Evolutionary conservation across 345 rosid species (phyloP).

Genomic region (Salix brachista): DNA sequence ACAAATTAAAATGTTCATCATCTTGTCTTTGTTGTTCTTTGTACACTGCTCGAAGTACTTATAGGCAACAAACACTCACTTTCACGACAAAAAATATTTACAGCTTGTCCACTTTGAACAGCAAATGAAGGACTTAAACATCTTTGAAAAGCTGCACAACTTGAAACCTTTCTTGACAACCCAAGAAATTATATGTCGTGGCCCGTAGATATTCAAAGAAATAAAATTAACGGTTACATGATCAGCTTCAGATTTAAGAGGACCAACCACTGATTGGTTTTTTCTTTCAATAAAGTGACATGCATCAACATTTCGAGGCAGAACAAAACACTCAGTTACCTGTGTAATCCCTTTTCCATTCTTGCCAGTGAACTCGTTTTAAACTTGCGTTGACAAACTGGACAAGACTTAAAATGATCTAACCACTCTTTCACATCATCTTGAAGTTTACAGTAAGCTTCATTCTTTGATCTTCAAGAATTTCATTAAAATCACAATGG

Average conservation of each 20-base stretch:
- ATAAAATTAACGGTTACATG: not conserved
- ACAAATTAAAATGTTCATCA: not conserved
- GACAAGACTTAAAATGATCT: not conserved
- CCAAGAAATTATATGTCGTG: not conserved
- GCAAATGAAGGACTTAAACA: not conserved
- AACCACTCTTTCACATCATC: not conserved
- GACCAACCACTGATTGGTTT: not conserved
- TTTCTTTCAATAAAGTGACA: not conserved
- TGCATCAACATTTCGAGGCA: not conserved
- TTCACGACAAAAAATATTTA: not conserved
- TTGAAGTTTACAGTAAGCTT: not conserved
- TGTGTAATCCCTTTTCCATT: not conserved
- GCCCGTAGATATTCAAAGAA: not conserved
- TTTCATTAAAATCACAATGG: not conserved
- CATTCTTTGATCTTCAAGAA: not conserved
- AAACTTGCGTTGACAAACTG: not conserved
- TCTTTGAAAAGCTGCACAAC: not conserved
- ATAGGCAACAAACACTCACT: not conserved
- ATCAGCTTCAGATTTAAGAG: not conserved
- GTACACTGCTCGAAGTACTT: not conserved
- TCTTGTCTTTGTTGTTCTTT: not conserved
- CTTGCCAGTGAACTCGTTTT: too few relatives aligned
- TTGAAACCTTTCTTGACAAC: not conserved
- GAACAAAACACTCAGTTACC: not conserved
- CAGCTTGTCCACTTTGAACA: not conserved